Base-by-base conservation (phyloP, 1,284 basidiomycete species). In the Ganoderma leucocontextum region DNA sequence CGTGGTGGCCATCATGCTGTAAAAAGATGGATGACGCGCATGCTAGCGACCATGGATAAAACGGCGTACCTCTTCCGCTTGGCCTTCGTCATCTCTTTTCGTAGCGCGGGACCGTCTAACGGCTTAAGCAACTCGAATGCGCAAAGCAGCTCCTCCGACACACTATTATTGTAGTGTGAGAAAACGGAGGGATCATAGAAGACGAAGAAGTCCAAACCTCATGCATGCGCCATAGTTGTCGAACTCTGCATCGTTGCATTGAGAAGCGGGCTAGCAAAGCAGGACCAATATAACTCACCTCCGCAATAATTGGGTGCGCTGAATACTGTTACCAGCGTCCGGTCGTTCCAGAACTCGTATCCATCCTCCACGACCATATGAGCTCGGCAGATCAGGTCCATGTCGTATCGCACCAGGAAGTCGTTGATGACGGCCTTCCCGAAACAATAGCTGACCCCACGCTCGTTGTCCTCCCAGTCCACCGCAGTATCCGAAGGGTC, bases 351-450 rank as follows among this genome's bases (percentile, higher is more conserved):
- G 79, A 99, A 99, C 84, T 99, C 98, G 79, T 99, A 99, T 2
- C 97, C 98, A 78, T 97, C 95, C 80, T 99, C 98, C 65, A 99
- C 98, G 47, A 99, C 98, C 98, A 99, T 99, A 82, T 99, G 98
- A 52, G 98, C 98, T 64, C 98, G 91, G 84, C 98, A 99, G 82
- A 99, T 99, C 71, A 99, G 87, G 82, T 99, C 98, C 91, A 99
- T 99, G 82, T 99, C 98, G 77, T 94, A 92, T 73, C 94, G 91
- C 73, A 91, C 90, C 68, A 98, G 83, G 85, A 99, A 99, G 72
- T 97, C 94, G 78, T 98, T 97, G 79, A 99, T 98, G 75, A 99
- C 95, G 17, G 91, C 92, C 83, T 99, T 99, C 60, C 98, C 98
- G 78, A 99, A 99, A 82, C 98, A 99, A 85, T 98, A 99, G 78